Conservation (phyloP, 208 protist species). For the Trypanosoma cruzi region DNA sequence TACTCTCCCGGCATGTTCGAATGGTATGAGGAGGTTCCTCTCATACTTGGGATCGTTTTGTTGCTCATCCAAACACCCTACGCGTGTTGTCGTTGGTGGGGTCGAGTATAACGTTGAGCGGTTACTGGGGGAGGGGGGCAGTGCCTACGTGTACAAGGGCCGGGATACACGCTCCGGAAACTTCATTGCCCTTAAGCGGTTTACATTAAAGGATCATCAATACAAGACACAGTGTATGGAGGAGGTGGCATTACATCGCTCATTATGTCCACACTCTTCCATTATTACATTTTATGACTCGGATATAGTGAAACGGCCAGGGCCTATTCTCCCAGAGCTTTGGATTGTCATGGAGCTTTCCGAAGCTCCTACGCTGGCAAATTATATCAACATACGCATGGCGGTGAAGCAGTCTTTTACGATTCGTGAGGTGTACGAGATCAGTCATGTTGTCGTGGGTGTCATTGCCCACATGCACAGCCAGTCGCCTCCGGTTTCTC, state of each 20-base stretch:
- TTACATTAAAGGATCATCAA: constrained; percentile 14
- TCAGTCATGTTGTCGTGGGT: constrained; percentile 51
- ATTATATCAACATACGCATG: constrained; percentile 68
- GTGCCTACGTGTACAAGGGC: constrained; percentile 61
- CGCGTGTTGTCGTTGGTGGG: constrained; percentile 44
- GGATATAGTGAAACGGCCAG: constrained; percentile 12
- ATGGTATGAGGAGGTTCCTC: constrained; percentile 4
- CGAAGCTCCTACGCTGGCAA: constrained; percentile 54
- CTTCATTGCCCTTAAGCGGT: constrained; percentile 30
- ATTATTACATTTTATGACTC: constrained; percentile 34
- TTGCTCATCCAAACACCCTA: constrained; percentile 10
- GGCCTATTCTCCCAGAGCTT: constrained; percentile 48
- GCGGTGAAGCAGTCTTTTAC: constrained; percentile 40
- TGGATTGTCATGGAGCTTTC: constrained; percentile 82
- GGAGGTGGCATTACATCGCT: constrained; percentile 27
- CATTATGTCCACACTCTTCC: constrained; percentile 25
- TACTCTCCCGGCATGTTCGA: neutral
- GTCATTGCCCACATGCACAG: constrained; percentile 67
- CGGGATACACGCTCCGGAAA: constrained; percentile 11
- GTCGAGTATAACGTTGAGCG: constrained; percentile 47
- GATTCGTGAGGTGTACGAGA: constrained; percentile 57
- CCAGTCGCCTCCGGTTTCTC: constrained; percentile 85
- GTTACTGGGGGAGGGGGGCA: constrained; percentile 57
- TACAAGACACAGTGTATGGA: constrained; percentile 11
- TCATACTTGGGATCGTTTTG: neutral